These are phyloP conservation scores for Aspergillus mulundensis DNA, from an alignment of 495 filamentous ascomycete species.

Conservation along the genomic window DNA sequence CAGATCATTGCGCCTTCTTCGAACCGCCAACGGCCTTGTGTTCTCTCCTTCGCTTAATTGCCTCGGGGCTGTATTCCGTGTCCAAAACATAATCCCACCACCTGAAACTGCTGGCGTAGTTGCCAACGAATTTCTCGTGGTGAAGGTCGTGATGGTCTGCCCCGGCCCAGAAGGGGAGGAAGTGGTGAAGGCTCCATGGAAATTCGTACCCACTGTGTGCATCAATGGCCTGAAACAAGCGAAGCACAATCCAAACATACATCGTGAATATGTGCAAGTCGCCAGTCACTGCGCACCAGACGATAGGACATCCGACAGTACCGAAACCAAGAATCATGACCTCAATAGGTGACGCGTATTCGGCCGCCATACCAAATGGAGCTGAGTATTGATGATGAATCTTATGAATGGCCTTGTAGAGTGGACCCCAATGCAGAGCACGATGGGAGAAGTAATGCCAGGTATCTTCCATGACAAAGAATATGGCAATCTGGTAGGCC, in stretches of 20 bases:
- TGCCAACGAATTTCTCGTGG: slow-evolving; percentile 96
- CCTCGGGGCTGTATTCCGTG: slow-evolving; percentile 87
- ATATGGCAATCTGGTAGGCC: slow-evolving; percentile 85
- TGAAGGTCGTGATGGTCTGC: slow-evolving; percentile 95
- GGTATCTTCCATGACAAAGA: slow-evolving; percentile 93
- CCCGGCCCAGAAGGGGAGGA: slow-evolving; percentile 97
- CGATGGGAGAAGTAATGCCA: slow-evolving; percentile 99
- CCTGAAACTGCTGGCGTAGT: slow-evolving; percentile 95
- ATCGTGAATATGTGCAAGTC: slow-evolving; percentile 94
- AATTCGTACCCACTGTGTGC: slow-evolving; percentile 97
- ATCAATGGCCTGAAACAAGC: slow-evolving; percentile 96
- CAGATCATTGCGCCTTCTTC: slow-evolving; percentile 50
- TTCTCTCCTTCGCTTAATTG: slow-evolving; percentile 78
- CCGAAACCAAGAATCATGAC: slow-evolving; percentile 96
- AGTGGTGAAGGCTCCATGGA: slow-evolving; percentile 91
- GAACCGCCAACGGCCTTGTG: slow-evolving; percentile 61
- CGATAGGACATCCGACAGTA: slow-evolving; percentile 74
- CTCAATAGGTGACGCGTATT: slow-evolving; percentile 97
- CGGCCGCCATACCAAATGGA: slow-evolving; percentile 91
- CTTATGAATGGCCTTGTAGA: slow-evolving; percentile 95
- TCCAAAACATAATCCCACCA: slow-evolving; percentile 98
- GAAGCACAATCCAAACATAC: slow-evolving; percentile 93
- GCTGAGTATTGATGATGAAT: slow-evolving; percentile 98
- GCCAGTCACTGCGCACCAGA: slow-evolving; percentile 79
- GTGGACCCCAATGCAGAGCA: slow-evolving; percentile 87